Conservation (phyloP, 2,329 filamentous ascomycete genomes). For the Cadophora sp. region DNA sequence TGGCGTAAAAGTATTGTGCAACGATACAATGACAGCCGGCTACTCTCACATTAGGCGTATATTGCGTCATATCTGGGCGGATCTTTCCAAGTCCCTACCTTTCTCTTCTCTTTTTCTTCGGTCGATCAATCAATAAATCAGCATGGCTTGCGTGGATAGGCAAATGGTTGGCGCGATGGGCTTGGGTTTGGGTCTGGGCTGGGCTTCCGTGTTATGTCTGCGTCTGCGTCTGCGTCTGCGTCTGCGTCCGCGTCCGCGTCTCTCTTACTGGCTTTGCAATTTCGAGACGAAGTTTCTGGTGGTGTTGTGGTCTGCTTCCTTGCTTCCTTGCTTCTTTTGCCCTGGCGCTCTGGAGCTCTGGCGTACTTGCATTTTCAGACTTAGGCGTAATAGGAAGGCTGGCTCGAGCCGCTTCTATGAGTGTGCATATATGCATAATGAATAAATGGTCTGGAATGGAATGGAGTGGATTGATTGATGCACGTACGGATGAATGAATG, state of each 20-base stretch:
- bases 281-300: background rate
- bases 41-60: background rate
- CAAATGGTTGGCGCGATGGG: background rate
- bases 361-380: background rate
- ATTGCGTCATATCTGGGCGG: background rate
- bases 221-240: background rate
- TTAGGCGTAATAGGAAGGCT: background rate
- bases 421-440: background rate
- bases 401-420: background rate
- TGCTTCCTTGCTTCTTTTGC: too few species aligned
- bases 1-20: constrained; percentile 58
- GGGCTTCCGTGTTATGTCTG: background rate
- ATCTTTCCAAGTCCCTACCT: background rate
- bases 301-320: background rate
- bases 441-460: background rate
- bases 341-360: constrained; percentile 9
- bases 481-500: too few species aligned
- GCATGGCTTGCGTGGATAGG: background rate
- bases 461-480: too few species aligned
- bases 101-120: background rate
- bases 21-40: background rate
- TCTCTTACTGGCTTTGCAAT: background rate
- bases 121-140: background rate
- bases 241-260: background rate
- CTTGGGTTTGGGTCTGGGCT: too few species aligned